Evolutionary conservation across 2,329 filamentous ascomycete genomes (phyloP), one percentile per base, ranked within the genome.

Genomic region (Apiospora arundinis): DNA sequence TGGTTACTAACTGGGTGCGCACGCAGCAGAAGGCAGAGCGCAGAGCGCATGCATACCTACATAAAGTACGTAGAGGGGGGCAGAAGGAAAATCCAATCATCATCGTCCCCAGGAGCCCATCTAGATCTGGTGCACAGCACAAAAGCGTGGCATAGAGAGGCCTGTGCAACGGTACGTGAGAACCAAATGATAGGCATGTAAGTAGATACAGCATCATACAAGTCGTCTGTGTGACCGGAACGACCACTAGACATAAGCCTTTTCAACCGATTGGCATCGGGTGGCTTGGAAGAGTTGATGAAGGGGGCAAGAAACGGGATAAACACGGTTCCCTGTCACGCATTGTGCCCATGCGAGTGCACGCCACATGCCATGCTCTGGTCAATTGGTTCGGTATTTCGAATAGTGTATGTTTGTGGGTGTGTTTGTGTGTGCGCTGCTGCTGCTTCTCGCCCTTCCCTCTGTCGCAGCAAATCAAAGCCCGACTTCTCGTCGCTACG

Each of bases 231-330:
- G 56, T 40, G 18, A 40, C 56, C 18, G 56, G n/a, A 21, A 63
- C 40, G 16, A 32, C 7, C 56, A 40, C 28, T 63, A 63, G 56
- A 40, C 32, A 40, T 21, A 63, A 63, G 56, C 56, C 56, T 63
- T 63, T 63, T 23, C 56, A 63, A 40, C 56, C 56, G 28, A 40
- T 63, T 63, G 56, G 56, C 56, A 40, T 40, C 56, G 56, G 56
- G 32, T 63, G 56, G 56, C 32, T n/a, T 63, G 56, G 56, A 40
- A 40, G 32, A 63, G 56, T 40, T 40, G 56, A n/a, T 40, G 56
- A 63, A 63, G 56, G 56, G 52, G 56, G 32, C 28, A 23, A n/a
- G 32, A 21, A 63, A 40, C 56, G 28, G 56, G 32, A 63, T 23
- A 40, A 63, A 63, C 32, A 40, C 21, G 5, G 32, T 63, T 40